phyloP scores from a whole-genome alignment of 192 early-diverging fungal species.

The Coemansia sp. region DNA sequence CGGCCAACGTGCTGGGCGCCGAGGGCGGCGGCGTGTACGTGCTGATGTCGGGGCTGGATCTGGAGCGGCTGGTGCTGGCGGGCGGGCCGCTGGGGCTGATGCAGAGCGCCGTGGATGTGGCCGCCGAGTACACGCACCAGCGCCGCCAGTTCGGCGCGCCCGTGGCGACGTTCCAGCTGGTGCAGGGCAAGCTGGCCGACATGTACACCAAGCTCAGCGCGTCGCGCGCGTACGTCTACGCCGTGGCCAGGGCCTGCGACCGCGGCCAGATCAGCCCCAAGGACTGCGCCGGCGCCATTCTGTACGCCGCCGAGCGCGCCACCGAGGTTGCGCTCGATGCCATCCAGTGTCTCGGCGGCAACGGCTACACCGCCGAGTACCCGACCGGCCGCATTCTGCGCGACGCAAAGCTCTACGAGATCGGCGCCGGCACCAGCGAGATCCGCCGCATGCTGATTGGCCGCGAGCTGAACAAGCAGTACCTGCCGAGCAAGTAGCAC shows the following conservation, averaged over 20 bases:
- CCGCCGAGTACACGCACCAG: conserved; percentile 83
- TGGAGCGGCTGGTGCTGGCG: conserved; percentile 86
- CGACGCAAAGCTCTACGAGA: conserved; percentile 95
- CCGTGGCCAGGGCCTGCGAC: conserved; percentile 87
- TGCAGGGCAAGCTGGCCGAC: conserved; percentile 95
- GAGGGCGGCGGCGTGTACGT: conserved; percentile 92
- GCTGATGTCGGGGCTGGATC: conserved; percentile 91
- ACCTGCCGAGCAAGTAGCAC: neutral
- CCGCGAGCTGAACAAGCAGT: conserved; percentile 73
- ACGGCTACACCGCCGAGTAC: conserved; percentile 94
- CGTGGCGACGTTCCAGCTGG: conserved; percentile 87
- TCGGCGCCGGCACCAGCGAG: conserved; percentile 95
- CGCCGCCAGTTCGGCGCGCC: conserved; percentile 84
- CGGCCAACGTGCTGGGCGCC: conserved; percentile 86
- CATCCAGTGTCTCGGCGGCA: conserved; percentile 93
- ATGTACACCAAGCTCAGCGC: conserved; percentile 97
- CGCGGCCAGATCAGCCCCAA: conserved; percentile 75
- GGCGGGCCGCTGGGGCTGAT: conserved; percentile 91
- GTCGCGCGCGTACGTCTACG: conserved; percentile 87
- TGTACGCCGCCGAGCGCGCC: conserved; percentile 92
- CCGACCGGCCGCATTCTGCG: conserved; percentile 84
- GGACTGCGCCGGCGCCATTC: conserved; percentile 93
- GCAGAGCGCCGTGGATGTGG: conserved; percentile 83
- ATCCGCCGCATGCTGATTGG: conserved; percentile 92
- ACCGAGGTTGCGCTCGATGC: conserved; percentile 91